phyloP scores from a whole-genome alignment of 2,329 filamentous ascomycete species.

The Penicillium sp. region DNA sequence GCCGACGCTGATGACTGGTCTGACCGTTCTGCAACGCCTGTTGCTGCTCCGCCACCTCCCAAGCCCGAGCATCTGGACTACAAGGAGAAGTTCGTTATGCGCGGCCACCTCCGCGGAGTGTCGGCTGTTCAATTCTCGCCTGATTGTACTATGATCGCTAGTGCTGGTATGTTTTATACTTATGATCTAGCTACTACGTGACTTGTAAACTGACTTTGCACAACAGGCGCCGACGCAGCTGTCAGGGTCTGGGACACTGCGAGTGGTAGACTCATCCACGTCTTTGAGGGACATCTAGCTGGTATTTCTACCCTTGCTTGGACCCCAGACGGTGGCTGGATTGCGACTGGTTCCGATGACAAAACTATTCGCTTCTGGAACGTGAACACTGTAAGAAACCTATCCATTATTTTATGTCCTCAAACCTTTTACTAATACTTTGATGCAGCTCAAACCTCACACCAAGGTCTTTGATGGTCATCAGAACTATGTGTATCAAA shows the following conservation, averaged over 20 bases:
- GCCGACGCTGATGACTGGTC: constrained; percentile 21
- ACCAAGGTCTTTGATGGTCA: constrained; percentile 72
- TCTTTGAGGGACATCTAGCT: constrained; percentile 87
- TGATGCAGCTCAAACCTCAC: constrained; percentile 53
- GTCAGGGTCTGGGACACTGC: constrained; percentile 85
- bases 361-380: constrained; percentile 96
- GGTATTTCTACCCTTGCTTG: constrained; percentile 92
- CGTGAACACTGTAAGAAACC: constrained; percentile 48
- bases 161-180: constrained; percentile 58
- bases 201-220: constrained; percentile 5
- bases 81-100: constrained; percentile 66
- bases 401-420: not conserved
- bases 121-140: constrained; percentile 89
- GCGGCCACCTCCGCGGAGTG: constrained; percentile 75
- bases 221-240: constrained; percentile 73
- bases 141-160: constrained; percentile 85
- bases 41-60: constrained; percentile 43
- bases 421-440: not conserved
- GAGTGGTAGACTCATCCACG: constrained; percentile 79
- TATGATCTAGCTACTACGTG: not conserved
- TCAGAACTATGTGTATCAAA: constrained; percentile 91
- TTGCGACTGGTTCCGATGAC: constrained; percentile 92
- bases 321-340: constrained; percentile 81
- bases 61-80: constrained; percentile 66
- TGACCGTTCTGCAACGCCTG: constrained; percentile 37